phyloP scores from a whole-genome alignment of 2,329 filamentous ascomycete species.

The Ophiocordyceps robertsii region DNA sequence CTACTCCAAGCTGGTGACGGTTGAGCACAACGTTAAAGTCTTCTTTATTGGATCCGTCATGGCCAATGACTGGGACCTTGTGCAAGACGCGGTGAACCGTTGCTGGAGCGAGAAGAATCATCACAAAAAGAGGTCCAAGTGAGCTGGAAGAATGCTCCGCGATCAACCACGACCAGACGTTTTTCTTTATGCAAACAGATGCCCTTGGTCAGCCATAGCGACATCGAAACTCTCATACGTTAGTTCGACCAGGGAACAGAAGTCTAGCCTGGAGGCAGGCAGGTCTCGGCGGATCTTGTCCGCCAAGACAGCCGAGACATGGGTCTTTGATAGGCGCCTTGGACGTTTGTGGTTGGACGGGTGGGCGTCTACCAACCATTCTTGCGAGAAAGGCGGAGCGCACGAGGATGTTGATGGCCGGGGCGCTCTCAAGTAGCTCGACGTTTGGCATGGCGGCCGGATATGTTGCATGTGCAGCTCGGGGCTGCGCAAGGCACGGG shows the following conservation, averaged over 20 bases:
- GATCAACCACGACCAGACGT: neutral
- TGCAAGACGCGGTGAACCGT: conserved; percentile 30
- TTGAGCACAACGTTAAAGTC: conserved; percentile 46
- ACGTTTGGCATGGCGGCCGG: too few species aligned
- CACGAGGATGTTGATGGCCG: too few species aligned
- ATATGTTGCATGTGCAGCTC: too few species aligned
- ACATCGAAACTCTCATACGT: conserved; percentile 16
- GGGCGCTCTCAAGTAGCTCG: too few species aligned
- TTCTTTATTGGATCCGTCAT: conserved; percentile 39
- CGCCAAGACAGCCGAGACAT: too few species aligned
- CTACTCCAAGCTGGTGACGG: conserved; percentile 40
- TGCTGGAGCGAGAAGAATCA: conserved; percentile 35
- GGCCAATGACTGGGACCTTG: conserved; percentile 23
- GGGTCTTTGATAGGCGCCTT: too few species aligned
- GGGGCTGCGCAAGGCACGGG: too few species aligned
- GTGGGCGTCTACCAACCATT: too few species aligned
- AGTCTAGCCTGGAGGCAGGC: too few species aligned
- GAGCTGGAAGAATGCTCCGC: conserved; percentile 3
- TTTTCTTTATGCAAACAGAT: neutral
- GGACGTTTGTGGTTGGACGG: too few species aligned
- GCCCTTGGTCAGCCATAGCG: conserved; percentile 2
- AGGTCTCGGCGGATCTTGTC: too few species aligned
- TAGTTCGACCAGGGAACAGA: neutral
- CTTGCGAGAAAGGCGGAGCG: too few species aligned
- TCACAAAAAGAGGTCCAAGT: conserved; percentile 14